Evolutionary conservation across 2,329 filamentous ascomycete genomes (phyloP).

Genomic region (Fusarium newnesense): DNA sequence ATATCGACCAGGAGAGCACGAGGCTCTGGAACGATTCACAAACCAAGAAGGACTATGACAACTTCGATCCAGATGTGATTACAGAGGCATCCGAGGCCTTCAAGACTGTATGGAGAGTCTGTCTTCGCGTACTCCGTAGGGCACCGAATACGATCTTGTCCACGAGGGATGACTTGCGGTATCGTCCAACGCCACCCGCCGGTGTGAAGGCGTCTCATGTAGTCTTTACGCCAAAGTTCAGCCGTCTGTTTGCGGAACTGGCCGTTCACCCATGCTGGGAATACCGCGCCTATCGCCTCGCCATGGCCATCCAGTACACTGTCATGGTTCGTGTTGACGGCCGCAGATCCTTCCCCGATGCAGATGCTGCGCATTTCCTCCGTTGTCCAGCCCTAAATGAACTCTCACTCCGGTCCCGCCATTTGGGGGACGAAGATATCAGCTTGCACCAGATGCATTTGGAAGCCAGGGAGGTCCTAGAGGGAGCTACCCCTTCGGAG

Average conservation of each 20-base stretch:
- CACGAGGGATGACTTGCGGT: background rate
- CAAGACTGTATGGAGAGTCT: background rate
- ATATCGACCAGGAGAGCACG: too few relatives aligned
- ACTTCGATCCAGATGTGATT: background rate
- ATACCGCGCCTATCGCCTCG: accelerated
- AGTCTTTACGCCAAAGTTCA: background rate
- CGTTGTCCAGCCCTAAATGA: too few relatives aligned
- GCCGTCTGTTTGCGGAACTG: background rate
- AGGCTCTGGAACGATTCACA: background rate
- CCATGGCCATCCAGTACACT: background rate
- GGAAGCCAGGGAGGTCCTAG: background rate
- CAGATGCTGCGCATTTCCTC: background rate
- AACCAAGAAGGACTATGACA: background rate
- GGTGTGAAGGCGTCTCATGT: background rate
- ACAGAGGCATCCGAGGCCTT: too few relatives aligned
- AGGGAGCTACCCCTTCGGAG: background rate
- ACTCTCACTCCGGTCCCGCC: too few relatives aligned
- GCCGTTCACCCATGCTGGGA: background rate
- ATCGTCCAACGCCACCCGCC: background rate
- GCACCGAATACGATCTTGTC: background rate
- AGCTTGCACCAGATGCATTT: background rate
- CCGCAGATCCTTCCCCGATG: background rate
- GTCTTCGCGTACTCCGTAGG: background rate
- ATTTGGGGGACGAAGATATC: too few relatives aligned
- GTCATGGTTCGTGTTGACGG: background rate